Conservation (phyloP, 2,329 filamentous ascomycete genomes). For the Talaromyces rugulosus region DNA sequence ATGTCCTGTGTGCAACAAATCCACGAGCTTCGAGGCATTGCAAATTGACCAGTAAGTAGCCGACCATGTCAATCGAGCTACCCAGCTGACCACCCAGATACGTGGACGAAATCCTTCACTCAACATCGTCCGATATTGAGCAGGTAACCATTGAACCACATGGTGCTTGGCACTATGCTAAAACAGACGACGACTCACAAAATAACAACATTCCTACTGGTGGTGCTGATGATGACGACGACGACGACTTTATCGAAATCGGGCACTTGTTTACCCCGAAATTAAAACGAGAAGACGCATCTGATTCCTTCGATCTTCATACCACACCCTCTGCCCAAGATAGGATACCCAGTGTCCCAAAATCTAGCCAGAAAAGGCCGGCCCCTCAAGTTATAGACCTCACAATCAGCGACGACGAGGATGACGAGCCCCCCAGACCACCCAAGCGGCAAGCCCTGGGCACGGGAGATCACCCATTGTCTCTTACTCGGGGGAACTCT, state of each 20-base stretch:
- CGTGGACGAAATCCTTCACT: conserved; percentile 77
- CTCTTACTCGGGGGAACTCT: conserved; percentile 20
- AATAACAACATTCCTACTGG: conserved; percentile 34
- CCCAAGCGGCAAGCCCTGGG: conserved; percentile 32
- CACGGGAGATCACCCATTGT: conserved; percentile 18
- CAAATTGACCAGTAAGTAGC: conserved; percentile 75
- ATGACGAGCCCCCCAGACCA: conserved; percentile 36
- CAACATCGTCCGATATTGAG: conserved; percentile 66
- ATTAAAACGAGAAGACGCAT: conserved; percentile 33
- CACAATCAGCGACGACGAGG: conserved; percentile 50
- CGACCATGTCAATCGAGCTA: not conserved
- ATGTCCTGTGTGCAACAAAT: conserved; percentile 90
- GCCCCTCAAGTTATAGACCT: conserved; percentile 51
- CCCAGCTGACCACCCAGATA: conserved; percentile 52
- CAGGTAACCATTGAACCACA: conserved; percentile 88
- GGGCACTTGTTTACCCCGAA: conserved; percentile 5
- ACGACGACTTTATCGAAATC: conserved; percentile 43
- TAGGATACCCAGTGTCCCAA: conserved; percentile 8
- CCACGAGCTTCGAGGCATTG: conserved; percentile 72
- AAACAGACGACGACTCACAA: conserved; percentile 37
- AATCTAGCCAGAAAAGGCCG: conserved; percentile 43
- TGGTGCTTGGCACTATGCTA: conserved; percentile 65
- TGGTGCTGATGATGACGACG: conserved; percentile 42
- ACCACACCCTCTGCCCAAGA: conserved; percentile 33
- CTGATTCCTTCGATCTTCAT: conserved; percentile 23